Base-by-base conservation (phyloP, 2,329 filamentous ascomycete genomes). In the Aspergillus sp. region DNA sequence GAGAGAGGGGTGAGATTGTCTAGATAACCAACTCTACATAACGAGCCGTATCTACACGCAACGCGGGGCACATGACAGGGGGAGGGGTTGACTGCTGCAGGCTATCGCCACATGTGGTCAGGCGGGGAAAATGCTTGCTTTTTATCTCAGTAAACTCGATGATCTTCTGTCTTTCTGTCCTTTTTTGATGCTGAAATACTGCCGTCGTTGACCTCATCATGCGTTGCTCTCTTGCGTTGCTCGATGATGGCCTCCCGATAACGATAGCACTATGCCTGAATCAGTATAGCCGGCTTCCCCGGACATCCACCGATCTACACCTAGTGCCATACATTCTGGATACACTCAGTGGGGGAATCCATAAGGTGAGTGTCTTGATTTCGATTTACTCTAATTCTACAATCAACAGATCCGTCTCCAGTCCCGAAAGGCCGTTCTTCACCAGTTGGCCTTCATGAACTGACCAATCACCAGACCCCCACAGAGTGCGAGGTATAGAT, bases 401-500 rank as follows among this genome's bases (percentile, higher is more conserved):
- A 32, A 52, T 13, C 11, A 47, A 32, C 39, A 52, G 35, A 35
- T 50, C 50, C 36, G 50, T 48, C 30, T 45, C 33, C 10, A 49
- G 30, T 19, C 41, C 43, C 7, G 29, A 10, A 6, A 43, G 45
- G 28, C 45, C 45, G 6, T 33, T 37, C 30, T 52, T 52, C 7
- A 46, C 36, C 6, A 50, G 31, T 4, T 31, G 27, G 7, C 45
- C 43, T 7, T 44, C 13, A 5, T 33, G 26, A n/a, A 47, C 11
- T 8, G 28, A 27, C 47, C 48, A 48, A 4, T 39, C 27, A 5
- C 44, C 42, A 28, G 37, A 31, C 9, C 48, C 48, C 50, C 41
- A 46, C 13, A 50, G 34, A 13, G 48, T 47, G 12, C 42, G 26
- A 11, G n/a, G 39, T 10, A 52, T 37, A 8, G 33, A 31, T 7